Conservation (phyloP, 305 asterid genomes). For the Withania somnifera region DNA sequence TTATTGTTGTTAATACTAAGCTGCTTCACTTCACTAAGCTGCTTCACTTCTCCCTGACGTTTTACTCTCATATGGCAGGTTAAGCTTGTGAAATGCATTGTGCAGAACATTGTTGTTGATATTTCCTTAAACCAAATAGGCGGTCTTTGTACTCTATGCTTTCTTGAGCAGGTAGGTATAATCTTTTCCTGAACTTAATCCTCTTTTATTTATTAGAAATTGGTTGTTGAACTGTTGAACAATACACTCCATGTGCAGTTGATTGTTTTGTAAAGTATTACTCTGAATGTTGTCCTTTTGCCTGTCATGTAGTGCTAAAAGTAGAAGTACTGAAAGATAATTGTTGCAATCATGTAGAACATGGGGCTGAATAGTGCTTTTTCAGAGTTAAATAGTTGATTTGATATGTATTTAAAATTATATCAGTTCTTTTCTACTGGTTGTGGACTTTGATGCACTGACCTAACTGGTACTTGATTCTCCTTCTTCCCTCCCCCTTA, state of each 20-base stretch:
- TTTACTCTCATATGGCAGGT: conserved; percentile 48
- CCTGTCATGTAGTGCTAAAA: neutral
- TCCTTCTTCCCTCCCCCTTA: neutral
- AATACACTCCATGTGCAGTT: neutral
- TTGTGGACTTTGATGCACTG: neutral
- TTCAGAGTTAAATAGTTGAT: neutral
- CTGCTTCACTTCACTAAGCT: neutral
- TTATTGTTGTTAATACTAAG: neutral
- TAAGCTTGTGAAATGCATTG: conserved; percentile 79
- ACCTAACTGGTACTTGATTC: neutral
- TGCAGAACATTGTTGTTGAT: conserved; percentile 78
- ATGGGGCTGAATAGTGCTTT: neutral
- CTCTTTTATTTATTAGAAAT: neutral
- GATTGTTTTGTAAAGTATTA: neutral
- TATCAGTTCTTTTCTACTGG: neutral
- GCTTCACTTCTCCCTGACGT: conserved; percentile 7
- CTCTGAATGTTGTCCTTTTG: neutral
- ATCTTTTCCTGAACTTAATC: neutral
- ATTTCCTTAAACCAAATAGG: conserved; percentile 90
- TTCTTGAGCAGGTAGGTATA: conserved; percentile 75
- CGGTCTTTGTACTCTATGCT: conserved; percentile 81
- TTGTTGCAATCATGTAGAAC: neutral
- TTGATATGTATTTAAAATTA: neutral
- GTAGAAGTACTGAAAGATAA: neutral
- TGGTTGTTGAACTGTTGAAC: neutral